A percentile compares a stretch with the other conserved stretches of the same genome.
Evolutionary conservation across 345 rosid species (phyloP).

Genomic region (Clausena lansium): DNA sequence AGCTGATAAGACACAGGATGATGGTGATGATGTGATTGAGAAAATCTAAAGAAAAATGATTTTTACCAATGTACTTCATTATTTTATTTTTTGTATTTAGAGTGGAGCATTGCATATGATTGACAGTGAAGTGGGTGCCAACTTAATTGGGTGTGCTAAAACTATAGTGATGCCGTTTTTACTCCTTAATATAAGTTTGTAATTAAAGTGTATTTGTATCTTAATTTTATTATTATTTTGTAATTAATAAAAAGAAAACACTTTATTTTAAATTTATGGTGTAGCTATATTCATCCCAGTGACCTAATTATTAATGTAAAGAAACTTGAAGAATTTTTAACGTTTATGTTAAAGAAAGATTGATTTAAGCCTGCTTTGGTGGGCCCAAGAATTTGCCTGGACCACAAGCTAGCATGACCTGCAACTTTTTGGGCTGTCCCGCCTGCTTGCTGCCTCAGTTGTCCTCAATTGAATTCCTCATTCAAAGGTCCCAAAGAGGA

Average conservation of each 20-base stretch:
- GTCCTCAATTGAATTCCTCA: not conserved
- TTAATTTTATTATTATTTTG: not conserved
- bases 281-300: not conserved
- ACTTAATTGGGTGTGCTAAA: not conserved
- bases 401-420: not conserved
- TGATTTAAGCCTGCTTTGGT: not conserved
- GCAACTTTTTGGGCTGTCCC: not conserved
- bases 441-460: not conserved
- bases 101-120: not conserved
- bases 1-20: not conserved
- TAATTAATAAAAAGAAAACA: not conserved
- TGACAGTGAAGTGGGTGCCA: not conserved
- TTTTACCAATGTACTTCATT: not conserved
- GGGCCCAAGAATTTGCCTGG: not conserved
- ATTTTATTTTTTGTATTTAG: not conserved
- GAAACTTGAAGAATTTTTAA: not conserved
- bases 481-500: not conserved
- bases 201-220: not conserved
- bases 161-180: not conserved
- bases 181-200: not conserved
- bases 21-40: not conserved
- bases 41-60: not conserved
- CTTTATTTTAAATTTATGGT: not conserved
- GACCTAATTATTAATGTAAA: not conserved
- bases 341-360: not conserved